phyloP scores from a whole-genome alignment of 2,329 filamentous ascomycete genomes.

The Pyrenochaeta sp. region DNA sequence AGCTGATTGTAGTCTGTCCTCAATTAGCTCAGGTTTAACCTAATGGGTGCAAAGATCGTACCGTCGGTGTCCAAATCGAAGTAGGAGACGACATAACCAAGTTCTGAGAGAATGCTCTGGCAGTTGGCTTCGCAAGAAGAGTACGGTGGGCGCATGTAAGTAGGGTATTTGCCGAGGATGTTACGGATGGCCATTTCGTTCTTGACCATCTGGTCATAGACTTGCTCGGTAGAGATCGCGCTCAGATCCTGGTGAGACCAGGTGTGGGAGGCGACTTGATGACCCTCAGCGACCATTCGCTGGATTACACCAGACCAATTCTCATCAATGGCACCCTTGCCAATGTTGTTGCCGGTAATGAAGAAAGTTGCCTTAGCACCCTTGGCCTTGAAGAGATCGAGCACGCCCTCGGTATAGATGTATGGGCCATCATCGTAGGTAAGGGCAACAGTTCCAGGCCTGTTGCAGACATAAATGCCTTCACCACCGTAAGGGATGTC shows the following conservation, averaged over 20 bases:
- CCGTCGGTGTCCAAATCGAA: constrained; percentile 67
- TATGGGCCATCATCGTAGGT: constrained; percentile 74
- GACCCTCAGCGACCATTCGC: constrained; percentile 63
- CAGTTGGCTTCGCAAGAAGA: constrained; percentile 56
- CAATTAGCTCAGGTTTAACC: not conserved
- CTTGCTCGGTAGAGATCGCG: constrained; percentile 51
- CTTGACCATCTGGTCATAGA: constrained; percentile 60
- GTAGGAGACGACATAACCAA: constrained; percentile 68
- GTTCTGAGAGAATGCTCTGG: constrained; percentile 46
- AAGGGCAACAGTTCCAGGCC: constrained; percentile 67
- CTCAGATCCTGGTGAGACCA: constrained; percentile 63
- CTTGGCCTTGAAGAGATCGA: constrained; percentile 66
- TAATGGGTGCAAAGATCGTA: constrained; percentile 25
- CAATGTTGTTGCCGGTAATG: constrained; percentile 65
- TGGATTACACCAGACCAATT: constrained; percentile 61
- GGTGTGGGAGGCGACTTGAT: constrained; percentile 69
- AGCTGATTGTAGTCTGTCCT: constrained; percentile 40
- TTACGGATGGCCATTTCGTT: constrained; percentile 65
- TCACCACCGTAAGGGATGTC: constrained; percentile 63
- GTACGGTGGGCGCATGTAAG: constrained; percentile 62
- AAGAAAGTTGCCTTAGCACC: constrained; percentile 74
- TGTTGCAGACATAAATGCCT: constrained; percentile 64
- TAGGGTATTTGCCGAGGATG: constrained; percentile 63
- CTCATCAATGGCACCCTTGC: constrained; percentile 65
- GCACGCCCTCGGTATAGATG: constrained; percentile 67